Evolutionary conservation across 176 grass and related monocot species (phyloP).

Genomic region (Melocanna baccifera): DNA sequence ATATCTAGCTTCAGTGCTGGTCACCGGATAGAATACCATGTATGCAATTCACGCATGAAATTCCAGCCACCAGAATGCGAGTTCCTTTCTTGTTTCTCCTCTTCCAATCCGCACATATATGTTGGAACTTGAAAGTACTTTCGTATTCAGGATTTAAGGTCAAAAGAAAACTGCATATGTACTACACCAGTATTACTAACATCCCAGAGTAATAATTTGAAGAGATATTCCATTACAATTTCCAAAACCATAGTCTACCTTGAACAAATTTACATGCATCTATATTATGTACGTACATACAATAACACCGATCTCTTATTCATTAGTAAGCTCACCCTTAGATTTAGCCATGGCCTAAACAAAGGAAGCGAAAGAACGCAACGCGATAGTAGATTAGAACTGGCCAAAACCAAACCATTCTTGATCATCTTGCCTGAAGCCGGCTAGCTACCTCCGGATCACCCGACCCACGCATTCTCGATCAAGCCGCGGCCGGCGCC

Average conservation of each 20-base stretch:
- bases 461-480: neutral
- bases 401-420: slow-evolving; percentile 3
- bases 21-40: neutral
- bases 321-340: slow-evolving; percentile 1
- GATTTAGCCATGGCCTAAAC: neutral
- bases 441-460: neutral
- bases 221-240: neutral
- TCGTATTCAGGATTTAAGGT: neutral
- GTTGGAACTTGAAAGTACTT: neutral
- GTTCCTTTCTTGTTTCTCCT: neutral
- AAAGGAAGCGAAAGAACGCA: neutral
- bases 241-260: neutral
- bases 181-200: neutral
- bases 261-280: slow-evolving; percentile 22
- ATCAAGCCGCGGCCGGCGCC: neutral
- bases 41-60: neutral
- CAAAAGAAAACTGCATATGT: neutral
- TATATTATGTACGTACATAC: neutral
- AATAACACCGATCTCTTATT: slow-evolving; percentile 19
- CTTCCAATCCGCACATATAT: neutral
- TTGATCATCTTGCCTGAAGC: neutral
- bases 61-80: neutral
- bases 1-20: neutral
- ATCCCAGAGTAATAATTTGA: neutral
- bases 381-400: neutral